phyloP scores from a whole-genome alignment of 805 yeast genomes.

The Zygoascus flipseniorum region DNA sequence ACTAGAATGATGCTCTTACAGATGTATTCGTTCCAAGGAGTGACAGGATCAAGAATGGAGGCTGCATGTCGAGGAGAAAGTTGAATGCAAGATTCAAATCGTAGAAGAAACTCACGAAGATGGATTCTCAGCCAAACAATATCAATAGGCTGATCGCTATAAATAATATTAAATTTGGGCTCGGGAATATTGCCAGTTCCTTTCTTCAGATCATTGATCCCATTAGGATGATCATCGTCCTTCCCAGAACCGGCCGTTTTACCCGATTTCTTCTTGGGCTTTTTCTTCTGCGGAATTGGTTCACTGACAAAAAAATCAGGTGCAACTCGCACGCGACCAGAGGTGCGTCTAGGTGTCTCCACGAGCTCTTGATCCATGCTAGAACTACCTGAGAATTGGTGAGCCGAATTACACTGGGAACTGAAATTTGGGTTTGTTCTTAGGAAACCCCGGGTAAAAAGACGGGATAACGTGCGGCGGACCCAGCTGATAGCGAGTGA shows the following conservation, averaged over 20 bases:
- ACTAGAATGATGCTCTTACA: constrained; percentile 27
- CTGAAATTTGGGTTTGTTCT: too few species aligned
- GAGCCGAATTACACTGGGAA: too few species aligned
- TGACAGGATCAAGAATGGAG: constrained; percentile 28
- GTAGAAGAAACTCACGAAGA: constrained; percentile 30
- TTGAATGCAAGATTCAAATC: constrained; percentile 31
- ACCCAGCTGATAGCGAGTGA: neutral
- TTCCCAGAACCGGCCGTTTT: constrained; percentile 2
- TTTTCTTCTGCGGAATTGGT: constrained; percentile 7
- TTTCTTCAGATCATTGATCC: constrained; percentile 9
- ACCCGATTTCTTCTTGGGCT: constrained; percentile 7
- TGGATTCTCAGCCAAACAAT: constrained; percentile 27
- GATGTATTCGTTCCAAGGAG: constrained; percentile 29
- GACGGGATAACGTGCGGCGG: too few species aligned
- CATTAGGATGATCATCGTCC: neutral
- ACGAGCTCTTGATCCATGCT: neutral
- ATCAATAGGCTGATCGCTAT: constrained; percentile 18
- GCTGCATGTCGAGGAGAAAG: constrained; percentile 27
- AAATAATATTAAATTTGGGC: constrained; percentile 23
- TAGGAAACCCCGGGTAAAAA: too few species aligned
- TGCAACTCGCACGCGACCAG: constrained; percentile 11
- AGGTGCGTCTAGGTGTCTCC: constrained; percentile 3
- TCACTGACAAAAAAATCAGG: constrained; percentile 11
- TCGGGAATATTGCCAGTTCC: constrained; percentile 11
- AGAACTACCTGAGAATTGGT: neutral